Evolutionary conservation across 257 asterid species (phyloP), one percentile per base, ranked within the genome.

Genomic region (Fraxinus excelsior): DNA sequence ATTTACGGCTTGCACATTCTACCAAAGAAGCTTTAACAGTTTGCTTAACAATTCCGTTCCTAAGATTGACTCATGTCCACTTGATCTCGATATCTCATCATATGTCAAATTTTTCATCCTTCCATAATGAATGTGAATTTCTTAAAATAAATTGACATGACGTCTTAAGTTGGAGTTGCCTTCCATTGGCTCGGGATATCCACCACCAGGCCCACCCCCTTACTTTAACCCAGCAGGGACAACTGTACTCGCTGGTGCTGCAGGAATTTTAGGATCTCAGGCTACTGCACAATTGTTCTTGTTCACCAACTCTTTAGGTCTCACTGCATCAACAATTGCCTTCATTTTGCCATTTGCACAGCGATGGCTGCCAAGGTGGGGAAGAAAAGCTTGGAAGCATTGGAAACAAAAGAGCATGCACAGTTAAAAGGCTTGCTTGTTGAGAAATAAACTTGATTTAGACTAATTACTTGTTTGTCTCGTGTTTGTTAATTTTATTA

Each of bases 331-430:
- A 13, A 35, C 58, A 19, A 0, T 66, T 25, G 82, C 82, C 2
- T 73, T 73, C 6, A 1, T n/a, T 35, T 26, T 79, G 31, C 74
- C 82, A 0, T 73, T 73, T 25, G 44, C 26, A 13, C 78, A 21
- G 75, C 73, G 82, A 67, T 79, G 82, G 82, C 32, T 73, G 25
- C 78, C 78, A 12, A 32, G 58, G 58, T 76, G 80, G 80, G 80
- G 70, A 31, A 68, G 18, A 32, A 68, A 13, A 51, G 75, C 74
- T 19, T 70, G 75, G 62, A 76, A 76, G 42, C 13, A 9, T 32
- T 46, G 75, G 58, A 76, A 40, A 40, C 46, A 40, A 40, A 40
- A 40, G 46, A 35, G 40, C 40, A 35, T 7, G 40, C 1, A 35
- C 40, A 35, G 10, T 35, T 35, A 35, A 35, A 35, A 7, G 31